These are phyloP conservation scores for Peltaster fructicola DNA, from an alignment of 2,329 filamentous ascomycete species.

Conservation along the genomic window DNA sequence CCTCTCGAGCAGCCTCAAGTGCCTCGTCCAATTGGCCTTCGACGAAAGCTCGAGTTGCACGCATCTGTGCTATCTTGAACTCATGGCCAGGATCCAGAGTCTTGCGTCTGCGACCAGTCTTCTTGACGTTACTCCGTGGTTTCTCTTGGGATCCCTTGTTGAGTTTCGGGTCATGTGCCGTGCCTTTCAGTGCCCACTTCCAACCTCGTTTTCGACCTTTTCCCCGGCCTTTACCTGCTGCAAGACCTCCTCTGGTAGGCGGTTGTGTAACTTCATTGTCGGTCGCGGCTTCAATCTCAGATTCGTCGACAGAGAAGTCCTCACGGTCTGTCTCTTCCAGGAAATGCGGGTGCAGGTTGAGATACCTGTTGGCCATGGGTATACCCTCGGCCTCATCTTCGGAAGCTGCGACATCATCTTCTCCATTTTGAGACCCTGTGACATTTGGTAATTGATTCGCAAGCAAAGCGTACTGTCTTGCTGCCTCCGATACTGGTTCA, in stretches of 20 bases:
- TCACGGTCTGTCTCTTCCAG: no score
- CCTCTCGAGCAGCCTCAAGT: conserved; percentile 31
- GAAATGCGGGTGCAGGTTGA: no score
- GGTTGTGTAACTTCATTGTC: conserved; percentile 1
- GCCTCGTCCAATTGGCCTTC: conserved; percentile 43
- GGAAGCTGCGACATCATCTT: no score
- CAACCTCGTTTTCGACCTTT: conserved; percentile 12
- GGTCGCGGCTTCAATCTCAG: conserved; percentile 3
- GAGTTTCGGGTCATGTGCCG: conserved; percentile 15
- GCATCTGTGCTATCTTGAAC: conserved; percentile 48
- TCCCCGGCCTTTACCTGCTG: conserved; percentile 9
- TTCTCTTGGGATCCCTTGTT: conserved; percentile 5
- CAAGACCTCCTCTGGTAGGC: no score
- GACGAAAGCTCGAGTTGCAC: conserved; percentile 52
- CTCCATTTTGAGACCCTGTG: no score
- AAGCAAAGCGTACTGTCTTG: no score
- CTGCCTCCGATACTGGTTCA: no score
- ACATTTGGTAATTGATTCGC: no score
- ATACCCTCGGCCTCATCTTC: no score
- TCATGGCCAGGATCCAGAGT: conserved; percentile 48
- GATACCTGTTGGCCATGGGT: no score
- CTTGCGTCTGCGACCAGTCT: conserved; percentile 20
- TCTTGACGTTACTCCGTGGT: no score
- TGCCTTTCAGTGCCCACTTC: conserved; percentile 17
- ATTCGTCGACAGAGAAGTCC: no score